Percentiles rank a stretch among this genome's conserved stretches.
Conservation (phyloP, 352 stramenopile species). For the Phytophthora litchii region DNA sequence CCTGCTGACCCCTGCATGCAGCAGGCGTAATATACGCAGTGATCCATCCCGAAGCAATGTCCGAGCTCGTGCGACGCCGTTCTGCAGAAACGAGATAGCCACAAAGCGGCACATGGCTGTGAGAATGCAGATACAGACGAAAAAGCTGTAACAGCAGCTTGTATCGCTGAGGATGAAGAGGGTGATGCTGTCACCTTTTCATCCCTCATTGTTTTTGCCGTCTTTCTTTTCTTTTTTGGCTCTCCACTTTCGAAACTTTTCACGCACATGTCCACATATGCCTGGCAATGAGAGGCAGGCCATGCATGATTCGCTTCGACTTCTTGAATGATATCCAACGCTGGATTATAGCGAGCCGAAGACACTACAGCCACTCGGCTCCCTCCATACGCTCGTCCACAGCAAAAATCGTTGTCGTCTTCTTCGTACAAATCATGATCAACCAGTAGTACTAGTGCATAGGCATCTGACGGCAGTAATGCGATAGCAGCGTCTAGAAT, state of each 20-base stretch:
- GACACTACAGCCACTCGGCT: constrained; percentile 29
- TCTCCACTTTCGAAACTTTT: not conserved
- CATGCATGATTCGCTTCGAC: constrained; percentile 31
- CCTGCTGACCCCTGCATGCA: constrained; percentile 31
- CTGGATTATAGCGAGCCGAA: constrained; percentile 27
- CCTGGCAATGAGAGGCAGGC: constrained; percentile 25
- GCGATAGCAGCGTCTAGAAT: constrained; percentile 26
- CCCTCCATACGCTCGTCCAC: constrained; percentile 26
- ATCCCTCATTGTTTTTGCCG: not conserved
- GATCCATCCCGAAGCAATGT: constrained; percentile 33
- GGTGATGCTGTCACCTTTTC: not conserved
- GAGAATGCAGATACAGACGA: constrained; percentile 6
- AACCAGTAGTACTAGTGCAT: constrained; percentile 28
- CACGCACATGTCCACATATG: constrained; percentile 20
- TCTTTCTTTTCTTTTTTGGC: constrained; percentile 20
- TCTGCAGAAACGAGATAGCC: constrained; percentile 26
- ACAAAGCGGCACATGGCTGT: constrained; percentile 17
- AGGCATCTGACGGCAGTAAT: constrained; percentile 18
- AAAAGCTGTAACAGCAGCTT: constrained; percentile 18
- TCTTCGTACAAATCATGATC: constrained; percentile 33
- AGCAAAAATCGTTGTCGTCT: constrained; percentile 32
- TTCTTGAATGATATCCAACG: constrained; percentile 9
- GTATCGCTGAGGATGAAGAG: constrained; percentile 5
- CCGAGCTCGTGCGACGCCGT: constrained; percentile 31
- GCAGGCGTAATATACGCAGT: constrained; percentile 33